A percentile compares a stretch with the other conserved stretches of the same genome.
phyloP scores from a whole-genome alignment of 208 protist genomes.

The Crithidia acanthocephali region DNA sequence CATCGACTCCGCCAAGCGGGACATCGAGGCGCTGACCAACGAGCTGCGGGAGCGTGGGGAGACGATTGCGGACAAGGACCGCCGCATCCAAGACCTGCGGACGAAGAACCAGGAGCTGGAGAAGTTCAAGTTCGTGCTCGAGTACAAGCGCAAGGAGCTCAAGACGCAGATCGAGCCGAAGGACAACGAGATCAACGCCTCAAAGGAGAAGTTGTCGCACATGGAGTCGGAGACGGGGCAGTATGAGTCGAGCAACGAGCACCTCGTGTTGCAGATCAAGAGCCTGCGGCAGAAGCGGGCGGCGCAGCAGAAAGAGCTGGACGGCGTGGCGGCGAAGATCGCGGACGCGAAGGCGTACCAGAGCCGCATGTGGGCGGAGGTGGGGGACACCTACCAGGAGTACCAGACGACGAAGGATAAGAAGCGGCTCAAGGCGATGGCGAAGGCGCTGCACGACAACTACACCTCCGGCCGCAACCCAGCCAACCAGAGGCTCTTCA shows the following conservation, averaged over 20 bases:
- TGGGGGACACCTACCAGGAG: constrained; percentile 76
- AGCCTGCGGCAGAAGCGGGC: constrained; percentile 94
- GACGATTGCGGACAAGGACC: constrained; percentile 97
- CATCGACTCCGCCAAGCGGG: constrained; percentile 94
- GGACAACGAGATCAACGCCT: constrained; percentile 94
- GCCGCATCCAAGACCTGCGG: constrained; percentile 96
- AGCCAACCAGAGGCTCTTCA: constrained; percentile 37
- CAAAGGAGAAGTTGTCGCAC: constrained; percentile 94
- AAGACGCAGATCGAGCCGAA: constrained; percentile 98
- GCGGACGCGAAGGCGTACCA: constrained; percentile 82
- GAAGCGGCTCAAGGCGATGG: constrained; percentile 89
- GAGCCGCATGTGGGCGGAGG: constrained; percentile 89
- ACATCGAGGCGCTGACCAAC: constrained; percentile 92
- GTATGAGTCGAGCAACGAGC: constrained; percentile 94
- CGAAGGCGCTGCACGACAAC: constrained; percentile 93
- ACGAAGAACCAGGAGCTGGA: constrained; percentile 99
- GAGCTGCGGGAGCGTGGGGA: constrained; percentile 95
- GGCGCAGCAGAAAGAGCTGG: constrained; percentile 93
- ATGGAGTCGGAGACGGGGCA: constrained; percentile 95
- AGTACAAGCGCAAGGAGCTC: constrained; percentile 98
- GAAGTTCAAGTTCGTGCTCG: constrained; percentile 99
- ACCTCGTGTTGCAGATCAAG: constrained; percentile 93
- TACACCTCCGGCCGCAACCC: constrained; percentile 67
- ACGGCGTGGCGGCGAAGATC: constrained; percentile 69
- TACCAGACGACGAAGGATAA: constrained; percentile 40